Percentiles rank a stretch among this genome's conserved stretches.
Conservation (phyloP, 1,139 yeast species). For the Saccharomyces pastorianus region DNA sequence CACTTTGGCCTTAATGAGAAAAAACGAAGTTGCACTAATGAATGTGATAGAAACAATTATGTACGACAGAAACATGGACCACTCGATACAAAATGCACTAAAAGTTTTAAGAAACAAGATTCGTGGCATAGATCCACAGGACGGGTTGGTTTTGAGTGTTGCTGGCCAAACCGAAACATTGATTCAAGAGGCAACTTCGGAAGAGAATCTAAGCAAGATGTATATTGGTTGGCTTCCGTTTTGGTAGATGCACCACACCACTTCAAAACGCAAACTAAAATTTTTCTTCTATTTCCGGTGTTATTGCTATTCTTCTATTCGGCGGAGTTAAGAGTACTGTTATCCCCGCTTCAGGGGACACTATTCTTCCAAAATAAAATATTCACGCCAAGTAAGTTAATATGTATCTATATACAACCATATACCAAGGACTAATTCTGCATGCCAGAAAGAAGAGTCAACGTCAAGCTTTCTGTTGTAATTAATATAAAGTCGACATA, state of each 20-base stretch:
- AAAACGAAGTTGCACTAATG: conserved; percentile 81
- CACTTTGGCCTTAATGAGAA: conserved; percentile 62
- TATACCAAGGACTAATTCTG: neutral
- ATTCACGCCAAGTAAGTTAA: neutral
- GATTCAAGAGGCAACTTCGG: conserved; percentile 74
- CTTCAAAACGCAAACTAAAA: no score
- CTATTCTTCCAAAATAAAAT: neutral
- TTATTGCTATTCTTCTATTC: neutral
- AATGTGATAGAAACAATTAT: conserved; percentile 86
- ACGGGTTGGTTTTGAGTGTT: conserved; percentile 79
- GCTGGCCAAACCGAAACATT: conserved; percentile 89
- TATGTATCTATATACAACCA: neutral
- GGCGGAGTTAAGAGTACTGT: neutral
- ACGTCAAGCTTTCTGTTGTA: no score
- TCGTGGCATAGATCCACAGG: conserved; percentile 75
- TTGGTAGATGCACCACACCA: conserved; percentile 32
- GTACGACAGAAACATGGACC: conserved; percentile 47
- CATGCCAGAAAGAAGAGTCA: neutral
- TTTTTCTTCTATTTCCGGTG: no score
- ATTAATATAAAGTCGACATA: no score
- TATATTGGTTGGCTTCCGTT: conserved; percentile 93
- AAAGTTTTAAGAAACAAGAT: conserved; percentile 69
- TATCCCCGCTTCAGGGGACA: neutral
- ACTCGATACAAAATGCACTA: conserved; percentile 44
- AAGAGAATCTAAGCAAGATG: conserved; percentile 71